Evolutionary conservation across 2,329 filamentous ascomycete genomes (phyloP), one percentile per base, ranked within the genome.

Genomic region (Colletotrichum destructivum): DNA sequence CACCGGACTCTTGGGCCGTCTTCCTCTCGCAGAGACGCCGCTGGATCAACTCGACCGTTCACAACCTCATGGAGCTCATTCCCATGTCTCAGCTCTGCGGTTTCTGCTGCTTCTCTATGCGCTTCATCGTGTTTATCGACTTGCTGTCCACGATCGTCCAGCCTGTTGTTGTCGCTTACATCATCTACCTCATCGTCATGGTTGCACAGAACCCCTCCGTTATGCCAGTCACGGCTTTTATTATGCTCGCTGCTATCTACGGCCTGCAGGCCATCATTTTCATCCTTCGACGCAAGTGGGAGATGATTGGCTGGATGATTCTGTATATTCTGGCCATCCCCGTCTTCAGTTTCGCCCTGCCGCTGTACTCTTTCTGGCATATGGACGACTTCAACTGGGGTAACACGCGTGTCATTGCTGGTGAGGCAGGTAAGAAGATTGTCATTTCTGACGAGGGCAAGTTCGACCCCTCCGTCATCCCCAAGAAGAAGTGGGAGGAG

Each of bases 331-430:
- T 96, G 40, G 96, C 96, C 66, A 93, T 97, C 73, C 96, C 96
- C 0, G 90, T 99, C 74, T 99, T 98, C 88, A 92, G 94, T 54
- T 94, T 97, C 74, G 95, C 89, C 70, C 88, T 99, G 55, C 96
- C 96, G 0, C 85, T 99, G 38, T 98, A 98, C 82, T 89, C 96
- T 61, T 99, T 99, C 89, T 99, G 96, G 96, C 90, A 98, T 85
- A 98, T 98, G 96, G 96, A 99, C 82, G 96, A 99, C 84, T 99
- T 99, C 89, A 94, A 93, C 78, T 99, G 96, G 96, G 96, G 96
- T 84, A 99, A 98, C 84, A 99, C 96, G 51, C 96, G 96, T 90
- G 90, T 99, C 69, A 95, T 99, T 75, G 96, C 94, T 9, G 96
- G 96, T 80, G 96, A 99, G 81, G 92, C 92, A 82, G 96, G 96